phyloP scores from a whole-genome alignment of 352 stramenopile genomes.

The Pythium graminicola region DNA sequence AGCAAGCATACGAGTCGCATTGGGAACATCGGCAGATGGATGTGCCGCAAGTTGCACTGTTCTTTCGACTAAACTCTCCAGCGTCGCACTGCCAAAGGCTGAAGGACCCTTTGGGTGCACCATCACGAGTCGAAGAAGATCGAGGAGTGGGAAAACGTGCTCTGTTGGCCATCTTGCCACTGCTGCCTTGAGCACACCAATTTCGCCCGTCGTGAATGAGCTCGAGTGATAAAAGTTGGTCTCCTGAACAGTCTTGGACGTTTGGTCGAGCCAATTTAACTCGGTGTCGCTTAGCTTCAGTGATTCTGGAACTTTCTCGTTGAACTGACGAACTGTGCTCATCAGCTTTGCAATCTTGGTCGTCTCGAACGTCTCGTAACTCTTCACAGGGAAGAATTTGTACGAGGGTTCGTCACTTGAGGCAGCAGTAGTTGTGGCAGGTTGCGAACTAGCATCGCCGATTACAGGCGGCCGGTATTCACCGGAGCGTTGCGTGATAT shows the following conservation, averaged over 20 bases:
- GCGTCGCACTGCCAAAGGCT: constrained; percentile 28
- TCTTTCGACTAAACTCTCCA: constrained; percentile 32
- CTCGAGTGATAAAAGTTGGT: constrained; percentile 91
- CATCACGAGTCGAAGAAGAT: constrained; percentile 87
- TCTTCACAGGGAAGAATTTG: constrained; percentile 65
- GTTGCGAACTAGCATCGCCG: constrained; percentile 13
- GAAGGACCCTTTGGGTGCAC: constrained; percentile 80
- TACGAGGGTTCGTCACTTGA: constrained; percentile 19
- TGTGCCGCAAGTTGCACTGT: constrained; percentile 30
- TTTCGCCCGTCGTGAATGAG: constrained; percentile 56
- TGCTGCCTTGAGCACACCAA: constrained; percentile 53
- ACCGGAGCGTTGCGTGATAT: constrained; percentile 90
- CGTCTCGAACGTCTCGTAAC: constrained; percentile 91
- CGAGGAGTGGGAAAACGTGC: constrained; percentile 86
- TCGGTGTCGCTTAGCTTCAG: constrained; percentile 42
- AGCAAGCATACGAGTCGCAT: constrained; percentile 64
- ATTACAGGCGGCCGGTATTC: constrained; percentile 68
- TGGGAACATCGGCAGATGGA: constrained; percentile 32
- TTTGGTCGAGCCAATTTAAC: constrained; percentile 47
- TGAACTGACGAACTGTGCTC: constrained; percentile 88
- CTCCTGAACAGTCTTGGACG: constrained; percentile 64
- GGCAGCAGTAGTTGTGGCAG: neutral
- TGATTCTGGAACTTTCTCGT: constrained; percentile 55
- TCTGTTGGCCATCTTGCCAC: constrained; percentile 64
- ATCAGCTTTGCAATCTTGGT: constrained; percentile 90